Evolutionary conservation across 1,284 basidiomycete species (phyloP), one percentile per base, ranked within the genome.

Genomic region (Meripilus lineatus): DNA sequence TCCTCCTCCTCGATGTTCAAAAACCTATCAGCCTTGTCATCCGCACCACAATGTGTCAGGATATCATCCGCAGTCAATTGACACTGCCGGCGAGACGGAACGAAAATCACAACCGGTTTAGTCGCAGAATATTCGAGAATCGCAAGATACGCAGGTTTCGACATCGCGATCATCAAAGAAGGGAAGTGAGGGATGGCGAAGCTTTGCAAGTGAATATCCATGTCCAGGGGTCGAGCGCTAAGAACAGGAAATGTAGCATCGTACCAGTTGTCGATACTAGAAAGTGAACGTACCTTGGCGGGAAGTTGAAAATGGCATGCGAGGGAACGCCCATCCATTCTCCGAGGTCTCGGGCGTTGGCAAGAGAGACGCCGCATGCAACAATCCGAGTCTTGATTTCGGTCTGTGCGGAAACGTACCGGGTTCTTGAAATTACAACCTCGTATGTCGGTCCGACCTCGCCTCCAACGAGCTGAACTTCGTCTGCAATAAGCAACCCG

Each of bases 151-250:
- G 94, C 91, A 0, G 95, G 96, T 64, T 99, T 99, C 21, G 94
- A 95, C 96, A 99, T 99, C 25, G 93, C 81, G 47, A 99, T 90
- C 95, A 99, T 99, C 44, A 99, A 72, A 0, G 92, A 96, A 0
- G 96, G 94, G 81, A 96, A 98, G 59, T 99, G 96, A 8, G 94
- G 91, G 34, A 96, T 91, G 36, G 80, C 84, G 74, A 97, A 99
- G 37, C 87, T 93, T 62, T 98, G 95, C 6, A 99, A 70, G 58
- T 99, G 95, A 38, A 99, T 95, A 54, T 99, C 94, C 81, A 99
- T 89, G 49, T 97, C 94, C 2, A 97, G 71, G 2, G 93, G 93
- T 24, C 95, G 87, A 15, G 95, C 92, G 56, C 90, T 89, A 49
- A 5, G 58, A 24, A 35, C 25, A 23, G 24, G 6, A 14, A 35